phyloP scores from a whole-genome alignment of 768 basidiomycete species.

The Amanita subjunquillea region DNA sequence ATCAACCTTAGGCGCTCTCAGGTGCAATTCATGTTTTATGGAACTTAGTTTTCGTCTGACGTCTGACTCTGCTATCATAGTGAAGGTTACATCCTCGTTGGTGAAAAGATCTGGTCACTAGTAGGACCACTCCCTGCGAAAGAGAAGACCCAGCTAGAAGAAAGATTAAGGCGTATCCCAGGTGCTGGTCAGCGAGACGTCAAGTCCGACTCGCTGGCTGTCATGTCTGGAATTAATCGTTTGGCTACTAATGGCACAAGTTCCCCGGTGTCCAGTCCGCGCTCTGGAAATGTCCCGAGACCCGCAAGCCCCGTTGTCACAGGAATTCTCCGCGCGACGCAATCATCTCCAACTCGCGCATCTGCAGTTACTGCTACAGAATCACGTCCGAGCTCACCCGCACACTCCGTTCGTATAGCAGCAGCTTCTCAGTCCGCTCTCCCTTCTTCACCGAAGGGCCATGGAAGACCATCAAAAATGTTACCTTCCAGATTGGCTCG shows the following conservation, averaged over 20 bases:
- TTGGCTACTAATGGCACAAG: constrained; percentile 5
- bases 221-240: constrained; percentile 36
- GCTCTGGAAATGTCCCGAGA: constrained; percentile 11
- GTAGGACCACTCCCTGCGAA: constrained; percentile 72
- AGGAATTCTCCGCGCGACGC: constrained; percentile 23
- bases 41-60: constrained; percentile 6
- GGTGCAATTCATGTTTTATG: constrained; percentile 34
- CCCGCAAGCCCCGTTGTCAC: constrained; percentile 21
- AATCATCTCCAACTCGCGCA: constrained; percentile 31
- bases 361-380: constrained; percentile 28
- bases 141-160: constrained; percentile 89
- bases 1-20: constrained; percentile 72
- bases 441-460: constrained; percentile 33
- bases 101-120: constrained; percentile 76
- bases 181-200: constrained; percentile 43
- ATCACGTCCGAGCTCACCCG: constrained; percentile 33
- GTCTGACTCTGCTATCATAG: constrained; percentile 25
- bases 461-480: constrained; percentile 52
- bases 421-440: constrained; percentile 14
- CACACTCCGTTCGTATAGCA: constrained; percentile 16
- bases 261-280: constrained; percentile 11
- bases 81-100: constrained; percentile 72
- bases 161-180: constrained; percentile 73
- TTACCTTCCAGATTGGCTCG: constrained; percentile 68
- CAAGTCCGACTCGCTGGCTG: constrained; percentile 26